Conservation (phyloP, 2,329 filamentous ascomycete species). For the Epichloe uncinata region DNA sequence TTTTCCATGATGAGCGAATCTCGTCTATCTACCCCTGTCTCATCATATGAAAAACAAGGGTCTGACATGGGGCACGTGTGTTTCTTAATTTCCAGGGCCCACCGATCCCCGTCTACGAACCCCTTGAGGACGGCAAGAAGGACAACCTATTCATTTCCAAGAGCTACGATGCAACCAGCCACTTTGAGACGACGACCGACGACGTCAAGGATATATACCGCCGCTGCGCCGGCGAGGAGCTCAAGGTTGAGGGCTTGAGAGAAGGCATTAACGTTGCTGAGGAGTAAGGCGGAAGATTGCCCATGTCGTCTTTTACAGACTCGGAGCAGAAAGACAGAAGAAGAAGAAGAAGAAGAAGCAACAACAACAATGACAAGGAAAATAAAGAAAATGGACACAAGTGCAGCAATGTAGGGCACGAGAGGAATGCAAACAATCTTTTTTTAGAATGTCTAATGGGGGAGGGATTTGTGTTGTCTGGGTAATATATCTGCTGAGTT, state of each 20-base stretch:
- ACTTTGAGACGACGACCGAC: slow-evolving; percentile 87
- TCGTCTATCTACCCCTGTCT: neutral
- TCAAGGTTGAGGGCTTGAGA: slow-evolving; percentile 77
- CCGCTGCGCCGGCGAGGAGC: slow-evolving; percentile 68
- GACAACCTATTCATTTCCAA: slow-evolving; percentile 97
- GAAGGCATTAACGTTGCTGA: slow-evolving; percentile 65
- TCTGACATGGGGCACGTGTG: neutral
- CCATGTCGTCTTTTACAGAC: neutral
- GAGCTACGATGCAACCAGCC: slow-evolving; percentile 94
- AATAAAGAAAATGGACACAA: neutral
- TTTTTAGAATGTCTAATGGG: neutral
- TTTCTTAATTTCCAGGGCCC: slow-evolving; percentile 37
- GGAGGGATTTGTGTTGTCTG: slow-evolving; percentile 1
- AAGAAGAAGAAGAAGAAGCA: neutral
- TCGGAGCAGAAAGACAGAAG: neutral
- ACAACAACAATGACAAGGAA: neutral
- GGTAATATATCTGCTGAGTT: slow-evolving; percentile 3
- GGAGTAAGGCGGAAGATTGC: slow-evolving; percentile 29
- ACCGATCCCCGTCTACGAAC: slow-evolving; percentile 89
- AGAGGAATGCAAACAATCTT: neutral
- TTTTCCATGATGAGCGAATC: neutral
- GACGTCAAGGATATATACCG: slow-evolving; percentile 91
- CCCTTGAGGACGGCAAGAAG: slow-evolving; percentile 63
- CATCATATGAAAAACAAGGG: neutral
- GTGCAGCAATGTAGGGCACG: neutral